Evolutionary conservation across 371 early-diverging fungal species (phyloP).

Genomic region (Actinomucor elegans): DNA sequence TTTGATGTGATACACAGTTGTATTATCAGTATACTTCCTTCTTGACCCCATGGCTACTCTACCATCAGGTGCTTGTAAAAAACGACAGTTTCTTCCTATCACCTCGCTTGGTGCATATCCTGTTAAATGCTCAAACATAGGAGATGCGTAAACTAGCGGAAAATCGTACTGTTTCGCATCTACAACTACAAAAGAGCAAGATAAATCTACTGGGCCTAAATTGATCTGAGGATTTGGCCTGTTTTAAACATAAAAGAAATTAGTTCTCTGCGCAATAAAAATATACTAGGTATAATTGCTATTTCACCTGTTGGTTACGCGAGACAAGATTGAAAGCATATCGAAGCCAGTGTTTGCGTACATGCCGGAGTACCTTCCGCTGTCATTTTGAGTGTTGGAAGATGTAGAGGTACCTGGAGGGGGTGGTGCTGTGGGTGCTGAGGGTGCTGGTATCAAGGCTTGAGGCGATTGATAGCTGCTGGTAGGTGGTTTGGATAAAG

Average conservation of each 20-base stretch:
- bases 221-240: conserved; percentile 53
- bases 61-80: conserved; percentile 58
- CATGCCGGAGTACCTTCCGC: conserved; percentile 28
- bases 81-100: conserved; percentile 67
- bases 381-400: neutral
- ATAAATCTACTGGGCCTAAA: conserved; percentile 62
- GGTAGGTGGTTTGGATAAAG: neutral
- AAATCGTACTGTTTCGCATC: conserved; percentile 48
- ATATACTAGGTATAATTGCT: neutral
- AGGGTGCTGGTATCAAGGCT: neutral
- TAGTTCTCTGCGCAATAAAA: no score
- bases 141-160: conserved; percentile 59
- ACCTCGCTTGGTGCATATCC: conserved; percentile 56
- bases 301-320: conserved; percentile 29
- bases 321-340: conserved; percentile 56
- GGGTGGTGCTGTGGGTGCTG: neutral
- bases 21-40: conserved; percentile 57
- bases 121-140: conserved; percentile 61
- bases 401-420: neutral
- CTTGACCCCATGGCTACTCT: conserved; percentile 42
- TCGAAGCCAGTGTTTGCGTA: conserved; percentile 64
- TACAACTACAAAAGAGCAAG: conserved; percentile 55
- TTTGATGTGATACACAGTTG: conserved; percentile 53
- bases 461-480: neutral
- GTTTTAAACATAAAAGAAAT: no score